A percentile compares a stretch with the other conserved stretches of the same genome.
Evolutionary conservation across 2,329 filamentous ascomycete species (phyloP).

Genomic region (Scortechinia acanthostroma): DNA sequence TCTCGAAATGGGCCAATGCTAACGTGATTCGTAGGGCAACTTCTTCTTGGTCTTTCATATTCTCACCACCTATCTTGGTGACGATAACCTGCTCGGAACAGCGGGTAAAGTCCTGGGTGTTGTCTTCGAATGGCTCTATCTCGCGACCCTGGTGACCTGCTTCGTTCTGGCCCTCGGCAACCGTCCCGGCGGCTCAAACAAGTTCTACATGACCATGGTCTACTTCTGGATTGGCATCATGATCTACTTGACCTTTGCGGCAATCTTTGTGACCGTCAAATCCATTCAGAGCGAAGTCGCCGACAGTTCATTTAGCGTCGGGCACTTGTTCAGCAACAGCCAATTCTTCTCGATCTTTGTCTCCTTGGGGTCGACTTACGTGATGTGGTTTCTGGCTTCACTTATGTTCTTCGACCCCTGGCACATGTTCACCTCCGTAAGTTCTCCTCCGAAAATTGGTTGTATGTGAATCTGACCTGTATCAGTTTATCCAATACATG

Average conservation of each 20-base stretch:
- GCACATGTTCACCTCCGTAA: conserved; percentile 86
- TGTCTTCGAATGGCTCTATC: conserved; percentile 92
- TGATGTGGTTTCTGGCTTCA: conserved; percentile 85
- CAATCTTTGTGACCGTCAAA: conserved; percentile 84
- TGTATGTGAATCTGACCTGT: neutral
- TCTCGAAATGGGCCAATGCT: too few species aligned
- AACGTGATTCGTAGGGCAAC: too few species aligned
- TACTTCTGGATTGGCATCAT: conserved; percentile 96
- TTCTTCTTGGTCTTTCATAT: conserved; percentile 99
- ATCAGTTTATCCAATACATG: conserved; percentile 79
- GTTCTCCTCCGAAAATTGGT: neutral
- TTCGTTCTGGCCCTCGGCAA: conserved; percentile 94
- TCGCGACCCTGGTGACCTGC: conserved; percentile 83
- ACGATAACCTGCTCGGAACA: conserved; percentile 61
- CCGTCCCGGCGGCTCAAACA: conserved; percentile 85
- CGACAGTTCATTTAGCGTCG: conserved; percentile 57
- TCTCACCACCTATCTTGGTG: conserved; percentile 77
- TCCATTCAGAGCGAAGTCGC: conserved; percentile 70
- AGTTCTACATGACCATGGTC: conserved; percentile 94
- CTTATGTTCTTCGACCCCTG: conserved; percentile 95
- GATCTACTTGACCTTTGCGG: conserved; percentile 91
- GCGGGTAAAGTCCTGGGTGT: conserved; percentile 77
- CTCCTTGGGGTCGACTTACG: conserved; percentile 83
- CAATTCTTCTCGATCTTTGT: conserved; percentile 92
- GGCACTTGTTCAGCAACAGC: conserved; percentile 74